phyloP scores from a whole-genome alignment of 768 basidiomycete species.

The Russula sp. region DNA sequence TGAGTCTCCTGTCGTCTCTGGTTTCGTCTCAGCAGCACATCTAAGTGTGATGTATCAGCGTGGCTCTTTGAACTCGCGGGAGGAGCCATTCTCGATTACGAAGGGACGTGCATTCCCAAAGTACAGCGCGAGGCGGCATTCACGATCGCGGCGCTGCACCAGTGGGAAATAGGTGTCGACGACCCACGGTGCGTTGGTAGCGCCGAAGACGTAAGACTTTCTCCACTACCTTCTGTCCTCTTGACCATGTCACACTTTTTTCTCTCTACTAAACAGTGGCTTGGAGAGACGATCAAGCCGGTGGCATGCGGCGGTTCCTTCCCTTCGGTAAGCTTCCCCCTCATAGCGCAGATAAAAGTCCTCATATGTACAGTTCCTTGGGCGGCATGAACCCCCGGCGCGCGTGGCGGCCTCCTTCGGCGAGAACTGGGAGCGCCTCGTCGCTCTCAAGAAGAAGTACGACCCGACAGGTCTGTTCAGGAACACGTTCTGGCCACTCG shows the following conservation, averaged over 20 bases:
- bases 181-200: constrained; percentile 76
- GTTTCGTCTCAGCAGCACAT: background rate
- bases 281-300: constrained; percentile 60
- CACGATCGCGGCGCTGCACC: constrained; percentile 84
- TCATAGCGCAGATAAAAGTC: background rate
- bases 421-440: constrained; percentile 63
- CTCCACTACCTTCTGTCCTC: background rate
- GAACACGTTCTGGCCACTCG: constrained; percentile 76
- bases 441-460: constrained; percentile 63
- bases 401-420: constrained; percentile 66
- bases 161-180: constrained; percentile 81
- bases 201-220: constrained; percentile 64
- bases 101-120: constrained; percentile 68
- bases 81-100: constrained; percentile 67
- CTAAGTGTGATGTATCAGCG: constrained; percentile 36
- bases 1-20: constrained; percentile 35
- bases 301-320: constrained; percentile 73
- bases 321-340: constrained; percentile 61
- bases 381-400: constrained; percentile 55
- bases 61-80: constrained; percentile 92
- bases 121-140: constrained; percentile 74
- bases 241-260: constrained; percentile 11
- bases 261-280: constrained; percentile 52
- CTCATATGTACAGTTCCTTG: constrained; percentile 53
- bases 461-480: constrained; percentile 73